Evolutionary conservation across 1,284 basidiomycete species (phyloP), one percentile per base, ranked within the genome.

Genomic region (Cystobasidiaceae sp.): DNA sequence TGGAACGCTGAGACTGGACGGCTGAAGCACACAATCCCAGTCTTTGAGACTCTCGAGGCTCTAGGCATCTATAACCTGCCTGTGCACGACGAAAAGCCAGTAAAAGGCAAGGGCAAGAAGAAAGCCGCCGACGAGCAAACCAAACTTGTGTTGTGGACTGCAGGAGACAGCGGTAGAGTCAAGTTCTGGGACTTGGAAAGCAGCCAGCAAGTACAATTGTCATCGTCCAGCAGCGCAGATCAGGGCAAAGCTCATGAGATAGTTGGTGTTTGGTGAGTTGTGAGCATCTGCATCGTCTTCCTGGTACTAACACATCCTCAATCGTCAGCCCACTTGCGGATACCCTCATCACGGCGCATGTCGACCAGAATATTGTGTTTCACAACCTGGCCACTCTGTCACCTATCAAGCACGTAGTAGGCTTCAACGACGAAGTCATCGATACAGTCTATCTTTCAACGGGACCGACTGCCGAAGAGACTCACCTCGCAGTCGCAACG

Each of bases 341-440:
- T 43, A 63, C 60, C 1, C 77, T 96, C n/a, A 81, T 93, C 21
- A 89, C 91, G n/a, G 81, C 94, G 7, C 93, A 97, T 75, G 92
- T 90, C 28, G 94, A 98, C 77, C 94, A 97, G 79, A 97, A 97
- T 72, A 90, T 99, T 70, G 83, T 93, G 50, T 90, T 92, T 77
- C 85, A 91, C 77, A 89, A 87, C 1, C 78, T 93, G 7, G 77
- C 80, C 6, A 82, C 84, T 0, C 81, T 82, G 48, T 78, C 81
- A 9, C 77, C 89, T 30, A 79, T 82, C n/a, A 85, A 86, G n/a
- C 93, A 97, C 72, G 79, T 98, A 68, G 86, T 98, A 68, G 96
- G 96, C 0, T 98, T 89, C 82, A 97, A 98, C 77, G 96, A 98
- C 77, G 93, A 98, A 77, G 93, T 98, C 71, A 89, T 97, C 54